Base-by-base conservation (phyloP, 305 asterid species). In the Solanum aculeatissimum region DNA sequence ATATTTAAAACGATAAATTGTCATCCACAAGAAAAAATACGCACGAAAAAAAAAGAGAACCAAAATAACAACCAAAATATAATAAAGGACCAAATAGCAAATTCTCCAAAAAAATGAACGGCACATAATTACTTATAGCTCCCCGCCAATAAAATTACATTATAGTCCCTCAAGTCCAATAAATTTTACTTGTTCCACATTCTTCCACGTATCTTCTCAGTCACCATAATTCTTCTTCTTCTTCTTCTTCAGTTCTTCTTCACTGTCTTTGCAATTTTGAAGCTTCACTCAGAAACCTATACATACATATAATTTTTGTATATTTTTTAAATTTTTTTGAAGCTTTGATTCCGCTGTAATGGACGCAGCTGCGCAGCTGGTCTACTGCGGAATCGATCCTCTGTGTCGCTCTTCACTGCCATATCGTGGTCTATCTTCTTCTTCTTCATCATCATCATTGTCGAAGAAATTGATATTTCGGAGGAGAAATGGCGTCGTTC, bases 341-440 rank as follows among this genome's bases (percentile, higher is more conserved):
- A 42, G 45, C 58, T 70, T 54, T 70, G 79, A 81, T 89, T 88
- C 92, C 88, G 91, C 88, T 79, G 91, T 92, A 83, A 95, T 95
- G 98, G 98, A 95, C 87, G 93, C 97, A 82, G 97, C 95, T 85
- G 84, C 92, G 11, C 98, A 93, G 93, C 91, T 95, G 84, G 91
- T 88, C 90, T 92, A 86, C 92, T 88, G 92, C 89, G 93, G 98
- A 87, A 77, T 90, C 29, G 92, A 90, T 88, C 93, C 90, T 42
- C 72, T 90, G 80, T 83, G 86, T 82, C 93, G 88, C 81, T 83
- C 87, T 83, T 70, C 90, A 15, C 80, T 88, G 84, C 85, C 88
- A 35, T 66, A 88, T 45, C 51, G 47, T 42, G 49, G 53, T 14
- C 35, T 47, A 1, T 43, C 89, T 15, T 66, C 25, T 80, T 86